Evolutionary conservation across 352 stramenopile species (phyloP).

Genomic region (Phytopythium ostracodes): DNA sequence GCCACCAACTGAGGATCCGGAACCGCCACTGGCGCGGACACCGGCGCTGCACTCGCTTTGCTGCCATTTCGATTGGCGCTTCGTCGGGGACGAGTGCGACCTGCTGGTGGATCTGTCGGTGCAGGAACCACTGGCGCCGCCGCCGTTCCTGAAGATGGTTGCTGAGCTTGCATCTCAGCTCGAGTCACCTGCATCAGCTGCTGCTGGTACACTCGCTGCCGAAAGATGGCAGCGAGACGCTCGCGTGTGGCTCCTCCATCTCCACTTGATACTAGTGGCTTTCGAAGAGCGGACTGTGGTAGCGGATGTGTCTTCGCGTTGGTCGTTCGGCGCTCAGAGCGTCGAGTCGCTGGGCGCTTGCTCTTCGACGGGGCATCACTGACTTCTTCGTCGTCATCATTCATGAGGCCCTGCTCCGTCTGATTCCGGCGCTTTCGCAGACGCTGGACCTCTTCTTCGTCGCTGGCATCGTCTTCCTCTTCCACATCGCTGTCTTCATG

Average conservation of each 20-base stretch:
- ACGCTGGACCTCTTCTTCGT: conserved; percentile 14
- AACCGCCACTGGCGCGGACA: conserved; percentile 25
- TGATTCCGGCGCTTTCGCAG: conserved; percentile 10
- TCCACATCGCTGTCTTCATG: conserved; percentile 19
- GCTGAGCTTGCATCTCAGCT: conserved; percentile 13
- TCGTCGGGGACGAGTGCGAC: not conserved
- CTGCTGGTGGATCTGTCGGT: not conserved
- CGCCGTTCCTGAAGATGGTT: not conserved
- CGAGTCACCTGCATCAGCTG: conserved; percentile 31
- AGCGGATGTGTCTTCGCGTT: conserved; percentile 1
- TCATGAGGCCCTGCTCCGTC: conserved; percentile 1
- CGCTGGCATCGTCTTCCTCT: conserved; percentile 17
- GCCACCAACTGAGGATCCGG: conserved; percentile 2
- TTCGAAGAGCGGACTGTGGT: not conserved
- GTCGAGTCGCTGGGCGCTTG: not conserved
- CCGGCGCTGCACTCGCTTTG: conserved; percentile 39
- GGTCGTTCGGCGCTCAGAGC: not conserved
- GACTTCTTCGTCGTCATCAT: conserved; percentile 8
- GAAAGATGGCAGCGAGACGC: conserved; percentile 62
- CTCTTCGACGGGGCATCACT: not conserved
- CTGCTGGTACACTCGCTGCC: conserved; percentile 43
- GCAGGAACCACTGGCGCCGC: not conserved
- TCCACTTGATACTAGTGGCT: not conserved
- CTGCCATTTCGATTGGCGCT: conserved; percentile 9
- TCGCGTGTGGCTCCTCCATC: conserved; percentile 26